Percentiles rank a stretch among this genome's conserved stretches.
phyloP scores from a whole-genome alignment of 495 filamentous ascomycete species.

The Beverwykella pulmonaria region DNA sequence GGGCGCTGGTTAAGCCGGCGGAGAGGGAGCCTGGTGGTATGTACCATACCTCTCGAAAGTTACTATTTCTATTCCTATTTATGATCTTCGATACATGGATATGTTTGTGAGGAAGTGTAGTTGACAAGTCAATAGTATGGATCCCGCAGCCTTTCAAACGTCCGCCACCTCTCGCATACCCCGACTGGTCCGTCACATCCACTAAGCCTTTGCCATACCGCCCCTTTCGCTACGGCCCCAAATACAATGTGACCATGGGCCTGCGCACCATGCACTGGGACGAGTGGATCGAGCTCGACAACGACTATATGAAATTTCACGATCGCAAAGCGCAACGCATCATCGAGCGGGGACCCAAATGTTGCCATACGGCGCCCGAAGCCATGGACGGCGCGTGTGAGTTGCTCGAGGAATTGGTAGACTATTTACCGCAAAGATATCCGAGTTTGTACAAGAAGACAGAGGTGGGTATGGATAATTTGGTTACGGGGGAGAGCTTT shows the following conservation, averaged over 20 bases:
- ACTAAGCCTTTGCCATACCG: constrained; percentile 83
- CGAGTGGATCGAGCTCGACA: constrained; percentile 90
- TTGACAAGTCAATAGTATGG: constrained; percentile 60
- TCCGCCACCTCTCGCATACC: constrained; percentile 67
- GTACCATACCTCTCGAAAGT: not conserved
- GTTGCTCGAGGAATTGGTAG: constrained; percentile 72
- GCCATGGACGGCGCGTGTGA: constrained; percentile 79
- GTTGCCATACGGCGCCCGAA: constrained; percentile 70
- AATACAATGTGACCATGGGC: constrained; percentile 82
- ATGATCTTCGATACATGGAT: too few relatives aligned
- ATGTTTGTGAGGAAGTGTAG: not conserved
- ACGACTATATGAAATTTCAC: constrained; percentile 77
- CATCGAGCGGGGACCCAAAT: constrained; percentile 67
- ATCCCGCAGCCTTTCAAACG: constrained; percentile 67
- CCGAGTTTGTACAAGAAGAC: constrained; percentile 72
- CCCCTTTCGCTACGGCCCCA: constrained; percentile 80
- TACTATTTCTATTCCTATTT: not conserved
- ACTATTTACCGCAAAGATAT: constrained; percentile 81
- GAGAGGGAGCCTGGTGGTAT: constrained; percentile 44
- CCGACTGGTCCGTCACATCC: constrained; percentile 68
- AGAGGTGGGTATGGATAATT: constrained; percentile 67
- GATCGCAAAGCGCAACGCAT: constrained; percentile 73
- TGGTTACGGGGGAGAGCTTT: constrained; percentile 72
- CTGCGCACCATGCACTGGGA: constrained; percentile 75
- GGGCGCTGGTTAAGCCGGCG: constrained; percentile 32